phyloP scores from a whole-genome alignment of 2,329 filamentous ascomycete genomes.

The Keithomyces neogunnii region DNA sequence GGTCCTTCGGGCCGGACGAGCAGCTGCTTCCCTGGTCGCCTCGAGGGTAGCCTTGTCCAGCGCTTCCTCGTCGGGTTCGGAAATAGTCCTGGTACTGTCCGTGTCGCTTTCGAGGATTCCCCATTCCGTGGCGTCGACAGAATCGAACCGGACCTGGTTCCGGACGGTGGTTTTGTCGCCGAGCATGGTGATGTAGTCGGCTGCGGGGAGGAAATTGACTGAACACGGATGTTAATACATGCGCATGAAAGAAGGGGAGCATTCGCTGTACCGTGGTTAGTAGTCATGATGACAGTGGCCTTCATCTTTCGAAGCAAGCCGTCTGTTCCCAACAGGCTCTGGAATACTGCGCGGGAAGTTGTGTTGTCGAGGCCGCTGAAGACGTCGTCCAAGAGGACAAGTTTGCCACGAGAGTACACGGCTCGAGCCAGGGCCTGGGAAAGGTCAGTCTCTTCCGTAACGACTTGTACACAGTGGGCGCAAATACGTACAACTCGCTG shows the following conservation, averaged over 20 bases:
- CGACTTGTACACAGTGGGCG: too few species aligned
- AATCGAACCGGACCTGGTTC: conserved; percentile 16
- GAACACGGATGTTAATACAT: background rate
- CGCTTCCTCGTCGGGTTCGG: background rate
- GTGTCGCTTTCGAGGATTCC: conserved; percentile 8
- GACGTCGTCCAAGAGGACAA: conserved; percentile 37
- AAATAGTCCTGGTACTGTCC: background rate
- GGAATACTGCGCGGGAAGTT: conserved; percentile 34
- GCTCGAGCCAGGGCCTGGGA: conserved; percentile 35
- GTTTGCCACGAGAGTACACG: conserved; percentile 29
- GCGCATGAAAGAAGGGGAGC: conserved; percentile 16
- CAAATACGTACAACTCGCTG: conserved; percentile 27
- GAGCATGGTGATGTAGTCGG: conserved; percentile 18
- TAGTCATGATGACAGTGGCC: conserved; percentile 33
- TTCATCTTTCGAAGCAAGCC: conserved; percentile 31
- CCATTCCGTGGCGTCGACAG: conserved; percentile 11
- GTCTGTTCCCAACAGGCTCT: conserved; percentile 27
- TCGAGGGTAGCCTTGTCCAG: background rate
- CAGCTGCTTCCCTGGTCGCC: background rate
- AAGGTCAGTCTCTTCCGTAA: background rate
- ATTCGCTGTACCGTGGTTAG: conserved; percentile 17
- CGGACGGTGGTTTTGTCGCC: conserved; percentile 12
- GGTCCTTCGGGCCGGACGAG: background rate
- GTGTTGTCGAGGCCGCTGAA: conserved; percentile 36
- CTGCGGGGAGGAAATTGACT: conserved; percentile 17